These are phyloP conservation scores for Solanum appendiculatum DNA, from an alignment of 257 asterid species.

Conservation along the genomic window DNA sequence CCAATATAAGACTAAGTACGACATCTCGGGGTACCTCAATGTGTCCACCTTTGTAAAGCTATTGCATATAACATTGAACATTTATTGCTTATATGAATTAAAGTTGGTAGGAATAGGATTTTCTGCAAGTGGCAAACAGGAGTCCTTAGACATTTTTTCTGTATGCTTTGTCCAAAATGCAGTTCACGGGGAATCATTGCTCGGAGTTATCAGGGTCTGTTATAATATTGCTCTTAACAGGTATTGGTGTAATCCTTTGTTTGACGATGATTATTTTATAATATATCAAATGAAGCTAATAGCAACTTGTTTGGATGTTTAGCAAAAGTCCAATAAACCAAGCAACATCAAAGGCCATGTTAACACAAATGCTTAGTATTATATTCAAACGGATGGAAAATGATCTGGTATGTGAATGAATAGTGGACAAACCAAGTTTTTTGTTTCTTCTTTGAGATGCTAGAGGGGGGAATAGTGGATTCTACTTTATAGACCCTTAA, in stretches of 20 bases:
- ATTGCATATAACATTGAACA: background rate
- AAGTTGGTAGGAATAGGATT: background rate
- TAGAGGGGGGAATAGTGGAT: background rate
- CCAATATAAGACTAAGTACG: background rate
- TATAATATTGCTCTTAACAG: slow-evolving; percentile 93
- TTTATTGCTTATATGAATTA: background rate
- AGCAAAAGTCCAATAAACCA: slow-evolving; percentile 99
- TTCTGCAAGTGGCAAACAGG: background rate
- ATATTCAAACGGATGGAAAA: slow-evolving; percentile 85
- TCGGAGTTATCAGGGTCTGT: slow-evolving; percentile 89
- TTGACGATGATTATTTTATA: slow-evolving; percentile 9
- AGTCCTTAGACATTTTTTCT: background rate
- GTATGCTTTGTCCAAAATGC: slow-evolving; percentile 19
- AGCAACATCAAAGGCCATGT: slow-evolving; percentile 96
- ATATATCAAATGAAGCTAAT: slow-evolving; percentile 15
- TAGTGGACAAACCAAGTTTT: background rate
- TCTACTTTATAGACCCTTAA: background rate
- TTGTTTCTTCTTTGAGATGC: background rate
- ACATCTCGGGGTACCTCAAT: background rate
- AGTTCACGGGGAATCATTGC: slow-evolving; percentile 97
- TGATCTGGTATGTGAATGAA: slow-evolving; percentile 48
- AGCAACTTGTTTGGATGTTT: slow-evolving; percentile 20
- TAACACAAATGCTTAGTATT: slow-evolving; percentile 90
- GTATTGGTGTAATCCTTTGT: slow-evolving; percentile 25
- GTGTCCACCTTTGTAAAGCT: background rate